Conservation (phyloP, 225 moss, liverwort and hornwort genomes). For the Anthoceros angustus region DNA sequence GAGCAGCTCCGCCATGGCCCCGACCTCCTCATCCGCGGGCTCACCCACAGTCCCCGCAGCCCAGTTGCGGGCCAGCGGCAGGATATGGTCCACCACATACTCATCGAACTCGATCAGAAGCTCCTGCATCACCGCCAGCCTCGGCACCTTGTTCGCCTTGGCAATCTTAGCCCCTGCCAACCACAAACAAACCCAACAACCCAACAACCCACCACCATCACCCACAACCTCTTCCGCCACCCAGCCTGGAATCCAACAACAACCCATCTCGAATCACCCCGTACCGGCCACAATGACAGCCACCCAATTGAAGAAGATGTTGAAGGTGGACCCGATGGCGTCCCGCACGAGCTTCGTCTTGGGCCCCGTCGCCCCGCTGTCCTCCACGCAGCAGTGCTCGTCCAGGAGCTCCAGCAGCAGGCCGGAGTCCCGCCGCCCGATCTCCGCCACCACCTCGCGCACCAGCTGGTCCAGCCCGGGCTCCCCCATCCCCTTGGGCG, state of each 20-base stretch:
- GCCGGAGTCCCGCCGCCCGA: neutral
- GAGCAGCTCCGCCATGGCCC: neutral
- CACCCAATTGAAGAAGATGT: neutral
- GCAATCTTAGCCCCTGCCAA: neutral
- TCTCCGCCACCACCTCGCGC: neutral
- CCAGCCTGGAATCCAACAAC: neutral
- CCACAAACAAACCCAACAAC: no score
- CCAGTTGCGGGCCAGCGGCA: neutral
- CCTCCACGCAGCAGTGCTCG: neutral
- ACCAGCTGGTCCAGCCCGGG: conserved; percentile 1
- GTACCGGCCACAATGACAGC: neutral
- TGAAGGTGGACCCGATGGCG: neutral
- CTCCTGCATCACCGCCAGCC: conserved; percentile 2
- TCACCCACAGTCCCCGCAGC: neutral
- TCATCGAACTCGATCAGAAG: neutral
- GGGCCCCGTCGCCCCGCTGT: neutral
- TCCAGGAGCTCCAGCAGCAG: neutral
- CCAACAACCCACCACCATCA: neutral
- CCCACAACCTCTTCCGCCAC: neutral
- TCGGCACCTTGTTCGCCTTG: neutral
- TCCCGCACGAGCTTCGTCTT: neutral
- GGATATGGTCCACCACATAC: neutral
- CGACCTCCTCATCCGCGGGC: neutral
- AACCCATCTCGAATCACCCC: no score
- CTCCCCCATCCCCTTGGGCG: neutral